Percentiles rank a stretch among this genome's conserved stretches.
These are phyloP conservation scores for Wickerhamiella kazuoi DNA, from an alignment of 805 yeast genomes.

Conservation along the genomic window DNA sequence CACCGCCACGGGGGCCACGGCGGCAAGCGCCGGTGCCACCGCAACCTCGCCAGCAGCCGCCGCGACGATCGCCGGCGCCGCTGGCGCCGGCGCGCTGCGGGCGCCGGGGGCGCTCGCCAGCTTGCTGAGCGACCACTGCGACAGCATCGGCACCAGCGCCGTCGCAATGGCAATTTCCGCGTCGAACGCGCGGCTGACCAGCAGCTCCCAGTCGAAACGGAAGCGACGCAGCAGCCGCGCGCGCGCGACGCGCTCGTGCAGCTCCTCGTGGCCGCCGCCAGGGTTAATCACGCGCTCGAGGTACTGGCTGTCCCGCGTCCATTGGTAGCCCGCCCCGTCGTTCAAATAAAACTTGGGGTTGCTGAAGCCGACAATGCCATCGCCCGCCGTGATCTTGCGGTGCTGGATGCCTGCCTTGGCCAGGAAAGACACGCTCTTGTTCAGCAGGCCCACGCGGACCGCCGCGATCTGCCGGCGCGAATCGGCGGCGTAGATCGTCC, in stretches of 20 bases:
- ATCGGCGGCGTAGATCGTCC: conserved; percentile 34
- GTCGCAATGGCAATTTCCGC: conserved; percentile 40
- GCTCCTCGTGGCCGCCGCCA: conserved; percentile 38
- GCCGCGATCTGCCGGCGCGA: conserved; percentile 33
- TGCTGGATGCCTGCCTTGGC: conserved; percentile 1
- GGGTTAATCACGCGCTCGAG: conserved; percentile 38
- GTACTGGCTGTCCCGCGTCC: conserved; percentile 36
- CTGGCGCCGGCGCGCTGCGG: neutral
- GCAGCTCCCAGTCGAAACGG: conserved; percentile 41
- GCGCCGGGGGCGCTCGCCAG: conserved; percentile 27
- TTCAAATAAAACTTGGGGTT: conserved; percentile 25
- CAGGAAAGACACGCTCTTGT: conserved; percentile 1
- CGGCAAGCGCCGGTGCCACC: neutral
- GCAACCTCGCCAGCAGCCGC: neutral
- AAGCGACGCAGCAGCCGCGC: conserved; percentile 41
- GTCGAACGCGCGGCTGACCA: conserved; percentile 33
- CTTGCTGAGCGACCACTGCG: conserved; percentile 49
- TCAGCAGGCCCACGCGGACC: conserved; percentile 19
- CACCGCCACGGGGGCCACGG: neutral
- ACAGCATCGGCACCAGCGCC: conserved; percentile 42
- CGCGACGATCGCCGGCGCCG: neutral
- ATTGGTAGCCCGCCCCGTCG: conserved; percentile 38
- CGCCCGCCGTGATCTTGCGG: conserved; percentile 1
- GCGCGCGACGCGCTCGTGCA: conserved; percentile 34
- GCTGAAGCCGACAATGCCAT: neutral